phyloP scores from a whole-genome alignment of 495 filamentous ascomycete species.

The Aspergillus haitiensis region DNA sequence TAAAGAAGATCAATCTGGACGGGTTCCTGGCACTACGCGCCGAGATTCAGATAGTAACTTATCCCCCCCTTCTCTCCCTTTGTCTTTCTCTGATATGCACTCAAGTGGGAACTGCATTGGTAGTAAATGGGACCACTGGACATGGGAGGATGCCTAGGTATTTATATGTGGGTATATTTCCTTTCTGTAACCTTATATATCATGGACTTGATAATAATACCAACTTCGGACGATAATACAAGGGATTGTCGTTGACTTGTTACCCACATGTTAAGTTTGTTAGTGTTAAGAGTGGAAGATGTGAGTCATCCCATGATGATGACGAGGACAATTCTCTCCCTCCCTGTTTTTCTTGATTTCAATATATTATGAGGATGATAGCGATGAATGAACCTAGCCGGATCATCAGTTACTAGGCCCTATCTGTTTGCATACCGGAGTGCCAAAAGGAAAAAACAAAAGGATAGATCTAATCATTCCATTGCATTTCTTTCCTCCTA shows the following conservation, averaged over 20 bases:
- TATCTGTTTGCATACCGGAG: too few species aligned
- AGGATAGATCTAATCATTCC: neutral
- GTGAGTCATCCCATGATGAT: constrained; percentile 6
- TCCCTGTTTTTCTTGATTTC: neutral
- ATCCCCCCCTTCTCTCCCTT: neutral
- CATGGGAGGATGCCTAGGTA: too few species aligned
- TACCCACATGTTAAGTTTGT: neutral
- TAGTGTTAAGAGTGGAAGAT: neutral
- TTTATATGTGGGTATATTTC: too few species aligned
- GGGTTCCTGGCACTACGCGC: constrained; percentile 23
- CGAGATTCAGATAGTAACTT: constrained; percentile 12
- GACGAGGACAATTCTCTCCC: neutral
- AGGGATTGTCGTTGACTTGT: neutral
- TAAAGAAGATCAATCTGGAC: constrained; percentile 5
- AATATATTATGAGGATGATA: neutral
- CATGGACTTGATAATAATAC: too few species aligned
- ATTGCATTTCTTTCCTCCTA: constrained; percentile 1
- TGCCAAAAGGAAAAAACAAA: neutral
- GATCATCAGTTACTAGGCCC: too few species aligned
- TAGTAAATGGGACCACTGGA: too few species aligned
- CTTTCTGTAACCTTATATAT: too few species aligned
- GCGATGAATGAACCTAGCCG: neutral
- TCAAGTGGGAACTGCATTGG: too few species aligned
- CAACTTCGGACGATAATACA: too few species aligned
- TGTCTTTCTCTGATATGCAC: neutral